A percentile compares a stretch with the other conserved stretches of the same genome.
Evolutionary conservation across 2,329 filamentous ascomycete species (phyloP).

Genomic region (Aspergillus chevalieri): DNA sequence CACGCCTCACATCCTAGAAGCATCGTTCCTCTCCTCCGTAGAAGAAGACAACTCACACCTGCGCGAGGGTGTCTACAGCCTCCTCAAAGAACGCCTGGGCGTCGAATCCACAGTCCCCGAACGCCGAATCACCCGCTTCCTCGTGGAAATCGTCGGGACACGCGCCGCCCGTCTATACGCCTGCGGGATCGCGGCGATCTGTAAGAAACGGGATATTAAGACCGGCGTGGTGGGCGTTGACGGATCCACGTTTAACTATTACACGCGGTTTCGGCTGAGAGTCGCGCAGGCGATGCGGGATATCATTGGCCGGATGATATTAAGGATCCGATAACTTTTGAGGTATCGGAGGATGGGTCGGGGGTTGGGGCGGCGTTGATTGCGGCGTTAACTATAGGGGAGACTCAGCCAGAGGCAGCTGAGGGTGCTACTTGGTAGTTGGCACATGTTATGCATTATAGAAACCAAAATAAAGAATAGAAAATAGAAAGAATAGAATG

Average conservation of each 20-base stretch:
- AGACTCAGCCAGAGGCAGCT: neutral
- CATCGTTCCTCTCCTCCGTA: constrained; percentile 82
- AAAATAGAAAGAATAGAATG: neutral
- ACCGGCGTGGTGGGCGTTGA: constrained; percentile 89
- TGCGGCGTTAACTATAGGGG: constrained; percentile 51
- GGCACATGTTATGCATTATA: too few species aligned
- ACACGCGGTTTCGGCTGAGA: constrained; percentile 89
- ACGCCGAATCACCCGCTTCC: constrained; percentile 75
- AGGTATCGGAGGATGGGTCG: constrained; percentile 82
- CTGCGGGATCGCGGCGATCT: constrained; percentile 92
- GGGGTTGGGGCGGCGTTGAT: constrained; percentile 88
- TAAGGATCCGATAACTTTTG: constrained; percentile 73
- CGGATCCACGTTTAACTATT: constrained; percentile 95
- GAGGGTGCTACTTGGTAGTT: too few species aligned
- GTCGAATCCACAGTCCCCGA: constrained; percentile 67
- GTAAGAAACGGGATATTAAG: constrained; percentile 82
- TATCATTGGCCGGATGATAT: constrained; percentile 79
- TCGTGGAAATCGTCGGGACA: constrained; percentile 89
- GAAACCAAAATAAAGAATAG: neutral
- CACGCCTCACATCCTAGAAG: constrained; percentile 77
- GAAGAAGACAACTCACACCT: constrained; percentile 93
- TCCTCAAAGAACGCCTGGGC: constrained; percentile 68
- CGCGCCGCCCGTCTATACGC: constrained; percentile 85
- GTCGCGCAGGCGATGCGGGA: constrained; percentile 79
- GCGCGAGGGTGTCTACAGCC: constrained; percentile 72